Base-by-base conservation (phyloP, 176 grass and related monocot genomes). In the Pharus latifolius region DNA sequence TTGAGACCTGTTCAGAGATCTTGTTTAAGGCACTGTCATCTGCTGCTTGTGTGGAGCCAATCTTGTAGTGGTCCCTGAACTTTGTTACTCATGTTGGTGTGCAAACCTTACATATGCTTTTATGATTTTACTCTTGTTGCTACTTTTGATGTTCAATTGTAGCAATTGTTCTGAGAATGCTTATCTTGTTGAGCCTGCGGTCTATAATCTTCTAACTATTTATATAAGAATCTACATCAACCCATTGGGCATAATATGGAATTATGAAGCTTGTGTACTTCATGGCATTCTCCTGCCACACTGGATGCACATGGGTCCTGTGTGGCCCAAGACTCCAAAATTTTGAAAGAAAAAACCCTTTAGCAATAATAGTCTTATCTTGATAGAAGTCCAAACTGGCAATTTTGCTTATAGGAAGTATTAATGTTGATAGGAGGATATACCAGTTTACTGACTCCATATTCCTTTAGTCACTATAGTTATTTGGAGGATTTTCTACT, bases 1-100 rank as follows among this genome's bases (percentile, higher is more conserved):
- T 67, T 44, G 48, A 61, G 65, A 77, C 56, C 15, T 70, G 42
- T 37, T 62, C 41, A 63, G 69, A 56, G 48, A 70, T 75, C 52
- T 79, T 20, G 56, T 42, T 69, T 84, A 66, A 76, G 41, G 76
- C 51, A 76, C 71, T 49, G n/a, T n/a, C n/a, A n/a, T n/a, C n/a
- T n/a, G 67, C 42, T 79, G 22, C 85, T 56, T 77, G 64, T 78
- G 67, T 77, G 72, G 64, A 81, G 37, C 73, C 52, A 41, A 77
- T 35, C 43, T 56, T 84, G 66, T 67, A 42, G 44, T 74, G 4
- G 71, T 51, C 41, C 54, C 32, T 20, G 74, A 63, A 53, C 81
- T 70, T 37, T 88, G 73, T 89, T 80, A 57, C 62, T 40, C 33
- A 62, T 82, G 47, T 65, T 72, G 65, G 7, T 28, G 19, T 64